Evolutionary conservation across 176 grass and related monocot genomes (phyloP).

Genomic region (Carex kokanica): DNA sequence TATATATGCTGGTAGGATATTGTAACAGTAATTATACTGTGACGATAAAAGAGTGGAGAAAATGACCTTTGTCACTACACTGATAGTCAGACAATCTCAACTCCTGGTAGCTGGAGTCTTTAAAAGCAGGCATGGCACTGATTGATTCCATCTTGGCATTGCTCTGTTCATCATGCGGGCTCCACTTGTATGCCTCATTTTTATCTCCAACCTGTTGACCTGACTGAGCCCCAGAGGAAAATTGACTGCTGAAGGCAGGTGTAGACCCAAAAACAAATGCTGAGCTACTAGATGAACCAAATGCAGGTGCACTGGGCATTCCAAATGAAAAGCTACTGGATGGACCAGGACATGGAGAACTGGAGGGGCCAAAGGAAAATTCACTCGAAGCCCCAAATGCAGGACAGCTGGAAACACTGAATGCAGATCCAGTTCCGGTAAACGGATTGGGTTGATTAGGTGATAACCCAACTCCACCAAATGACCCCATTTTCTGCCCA

Average conservation of each 20-base stretch:
- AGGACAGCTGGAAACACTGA: neutral
- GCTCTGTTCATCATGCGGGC: neutral
- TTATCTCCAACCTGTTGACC: slow-evolving; percentile 12
- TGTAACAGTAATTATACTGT: slow-evolving; percentile 2
- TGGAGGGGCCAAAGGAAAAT: slow-evolving; percentile 17
- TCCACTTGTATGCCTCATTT: slow-evolving; percentile 18
- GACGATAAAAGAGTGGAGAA: neutral
- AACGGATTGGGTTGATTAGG: neutral
- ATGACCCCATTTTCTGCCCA: slow-evolving; percentile 15
- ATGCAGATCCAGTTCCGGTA: slow-evolving; percentile 1
- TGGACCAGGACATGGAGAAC: neutral
- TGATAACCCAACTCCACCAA: slow-evolving; percentile 17
- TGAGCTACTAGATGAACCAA: slow-evolving; percentile 7
- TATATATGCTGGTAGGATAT: neutral
- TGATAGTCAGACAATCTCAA: slow-evolving; percentile 1
- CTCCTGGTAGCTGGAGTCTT: slow-evolving; percentile 12
- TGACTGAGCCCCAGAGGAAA: neutral
- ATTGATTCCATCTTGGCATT: neutral
- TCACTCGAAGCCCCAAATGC: neutral
- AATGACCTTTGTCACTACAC: slow-evolving; percentile 10
- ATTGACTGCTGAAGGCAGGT: neutral
- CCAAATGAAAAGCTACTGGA: slow-evolving; percentile 12
- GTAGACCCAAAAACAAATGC: slow-evolving; percentile 13
- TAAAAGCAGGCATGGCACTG: slow-evolving; percentile 1
- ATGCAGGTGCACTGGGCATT: slow-evolving; percentile 3